Evolutionary conservation across 176 grass and related monocot species (phyloP), one percentile per base, ranked within the genome.

Genomic region (Chrysopogon serrulatus): DNA sequence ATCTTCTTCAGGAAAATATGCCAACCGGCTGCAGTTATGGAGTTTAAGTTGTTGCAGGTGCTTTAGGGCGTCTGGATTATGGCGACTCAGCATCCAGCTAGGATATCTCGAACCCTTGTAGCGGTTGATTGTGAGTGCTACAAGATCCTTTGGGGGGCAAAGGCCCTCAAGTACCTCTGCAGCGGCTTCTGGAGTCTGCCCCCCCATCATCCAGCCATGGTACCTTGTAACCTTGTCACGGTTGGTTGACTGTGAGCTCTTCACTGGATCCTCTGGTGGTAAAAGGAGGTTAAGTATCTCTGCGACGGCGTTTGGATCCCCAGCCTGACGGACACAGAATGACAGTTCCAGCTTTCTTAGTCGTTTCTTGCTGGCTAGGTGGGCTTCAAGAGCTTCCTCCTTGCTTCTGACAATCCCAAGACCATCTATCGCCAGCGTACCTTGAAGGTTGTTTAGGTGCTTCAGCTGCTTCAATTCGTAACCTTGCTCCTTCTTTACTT

Each of bases 141-240:
- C 14, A 12, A 88, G 44, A 60, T 39, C 2, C 41, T 33, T 31
- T 1, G 71, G 71, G 49, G 86, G 86, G 10, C n/a, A 75, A 41
- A 88, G 86, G 24, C 80, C 86, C 40, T 88, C 86, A 48, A 88
- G 41, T 16, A 88, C 80, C 51, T 70, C 41, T 43, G 21, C 14
- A 36, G 71, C 2, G 19, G 18, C 10, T 0, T 65, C 8, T 69
- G 51, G 44, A 54, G 45, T 48, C 45, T 48, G 45, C 5, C 45
- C 40, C 10, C 45, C 45, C 45, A 48, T 17, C 45, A 48, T 48
- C 45, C 45, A 48, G 45, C 45, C 45, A 48, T 48, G 45, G 45
- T 48, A 48, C 16, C 45, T 48, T 45, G 43, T 45, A 45, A 0
- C 43, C 43, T 45, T 45, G 14, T 16, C 43, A 48, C 5, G 45